A percentile compares a stretch with the other conserved stretches of the same genome.
phyloP scores from a whole-genome alignment of 176 grass and related monocot species.

The Tuctoria greenei region DNA sequence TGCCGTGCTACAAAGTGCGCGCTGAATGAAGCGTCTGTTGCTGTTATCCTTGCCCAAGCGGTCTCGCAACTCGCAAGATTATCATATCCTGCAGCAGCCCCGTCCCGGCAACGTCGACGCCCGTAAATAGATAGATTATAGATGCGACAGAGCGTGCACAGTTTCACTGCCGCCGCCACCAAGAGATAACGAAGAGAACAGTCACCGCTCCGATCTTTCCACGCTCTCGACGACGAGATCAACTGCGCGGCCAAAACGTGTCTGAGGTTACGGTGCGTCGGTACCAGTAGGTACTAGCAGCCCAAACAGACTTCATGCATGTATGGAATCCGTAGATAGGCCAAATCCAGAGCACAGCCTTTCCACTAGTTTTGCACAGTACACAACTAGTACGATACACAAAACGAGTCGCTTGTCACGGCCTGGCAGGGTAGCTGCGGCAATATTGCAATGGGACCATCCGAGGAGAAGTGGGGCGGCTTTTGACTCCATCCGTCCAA shows the following conservation, averaged over 20 bases:
- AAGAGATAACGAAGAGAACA: neutral
- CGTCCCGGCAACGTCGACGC: neutral
- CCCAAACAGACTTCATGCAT: too few species aligned
- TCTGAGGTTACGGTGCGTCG: neutral
- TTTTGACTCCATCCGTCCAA: neutral
- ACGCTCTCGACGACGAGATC: slow-evolving; percentile 28
- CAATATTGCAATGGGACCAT: neutral
- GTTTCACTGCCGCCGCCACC: neutral
- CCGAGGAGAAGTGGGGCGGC: too few species aligned
- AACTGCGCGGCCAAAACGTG: neutral
- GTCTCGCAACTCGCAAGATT: neutral
- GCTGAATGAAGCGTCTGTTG: neutral
- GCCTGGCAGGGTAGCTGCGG: neutral
- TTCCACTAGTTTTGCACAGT: neutral
- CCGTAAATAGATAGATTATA: too few species aligned
- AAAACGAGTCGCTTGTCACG: neutral
- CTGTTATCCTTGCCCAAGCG: neutral
- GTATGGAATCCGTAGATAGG: neutral
- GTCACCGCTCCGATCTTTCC: neutral
- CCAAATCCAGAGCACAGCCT: neutral
- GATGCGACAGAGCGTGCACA: neutral
- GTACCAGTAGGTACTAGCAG: neutral
- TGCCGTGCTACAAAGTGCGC: neutral
- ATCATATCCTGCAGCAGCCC: neutral
- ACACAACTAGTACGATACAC: neutral